Evolutionary conservation across 2,329 filamentous ascomycete species (phyloP), one percentile per base, ranked within the genome.

Genomic region (Sphaerostilbella broomeana): DNA sequence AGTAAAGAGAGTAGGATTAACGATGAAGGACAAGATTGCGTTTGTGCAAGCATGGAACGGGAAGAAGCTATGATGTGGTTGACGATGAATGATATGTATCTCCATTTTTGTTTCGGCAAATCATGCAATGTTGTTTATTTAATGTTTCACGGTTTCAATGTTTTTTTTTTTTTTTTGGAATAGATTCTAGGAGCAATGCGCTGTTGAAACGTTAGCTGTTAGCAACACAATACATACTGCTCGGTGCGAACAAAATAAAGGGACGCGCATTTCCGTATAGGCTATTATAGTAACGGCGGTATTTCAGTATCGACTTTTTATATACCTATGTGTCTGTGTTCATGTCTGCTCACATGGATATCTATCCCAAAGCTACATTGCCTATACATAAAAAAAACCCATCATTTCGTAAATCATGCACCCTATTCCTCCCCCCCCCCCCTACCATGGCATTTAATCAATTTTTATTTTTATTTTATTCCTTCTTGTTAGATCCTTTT

Each of bases 1-100:
- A 45, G 89, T 92, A 26, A 94, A 94, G 69, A 75, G 90, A 40
- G 87, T 98, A 1, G 88, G 85, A 0, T 60, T 98, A 49, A 88
- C 86, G 0, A 71, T 94, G 40, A 69, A 73, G 52, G 87, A 97
- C 45, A 98, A 98, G 69, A 67, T 72, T 17, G 77, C 79, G 5
- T 98, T 98, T 61, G 72, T 94, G 19, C 73, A 81, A 39, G 79
- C 81, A 20, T 90, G 72, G 62, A 62, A 57, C 7, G 67, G 64
- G 30, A 64, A 62, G 34, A 63, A 58, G 55, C 54, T 51, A 39
- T 64, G 46, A 45, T 22, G 24, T 25, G 16, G 12, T 7, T n/a
- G n/a, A 33, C 8, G 12, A 31, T 13, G 11, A 31, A 17, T 31
- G n/a, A 31, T 31, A 16, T 31, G n/a, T n/a, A n/a, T n/a, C n/a